Percentiles rank a stretch among this genome's conserved stretches.
Conservation (phyloP, 345 rosid species). For the Erysimum cheiranthoides region DNA sequence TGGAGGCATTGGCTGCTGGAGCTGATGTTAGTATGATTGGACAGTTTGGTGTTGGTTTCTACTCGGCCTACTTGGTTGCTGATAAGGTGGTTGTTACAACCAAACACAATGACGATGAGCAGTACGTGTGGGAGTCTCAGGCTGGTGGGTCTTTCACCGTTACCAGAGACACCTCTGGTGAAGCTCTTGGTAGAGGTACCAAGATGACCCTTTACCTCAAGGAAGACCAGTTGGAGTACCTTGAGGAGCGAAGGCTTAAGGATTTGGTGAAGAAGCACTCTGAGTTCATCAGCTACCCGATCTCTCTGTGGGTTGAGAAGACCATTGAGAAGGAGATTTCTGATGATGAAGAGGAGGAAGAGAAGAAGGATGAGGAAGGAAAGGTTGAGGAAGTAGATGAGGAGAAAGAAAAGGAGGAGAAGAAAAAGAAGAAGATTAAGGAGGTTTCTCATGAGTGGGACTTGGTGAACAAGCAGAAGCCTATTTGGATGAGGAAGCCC, state of each 20-base stretch:
- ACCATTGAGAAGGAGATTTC: slow-evolving; percentile 86
- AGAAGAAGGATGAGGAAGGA: slow-evolving; percentile 85
- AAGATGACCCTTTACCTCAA: slow-evolving; percentile 76
- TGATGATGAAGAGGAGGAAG: slow-evolving; percentile 89
- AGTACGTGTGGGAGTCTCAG: slow-evolving; percentile 92
- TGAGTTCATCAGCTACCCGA: slow-evolving; percentile 91
- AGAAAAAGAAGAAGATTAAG: slow-evolving; percentile 91
- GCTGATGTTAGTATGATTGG: slow-evolving; percentile 96
- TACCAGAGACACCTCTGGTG: slow-evolving; percentile 75
- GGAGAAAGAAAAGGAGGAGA: slow-evolving; percentile 73
- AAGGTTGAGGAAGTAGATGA: slow-evolving; percentile 85
- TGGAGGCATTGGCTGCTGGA: slow-evolving; percentile 91
- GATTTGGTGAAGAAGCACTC: slow-evolving; percentile 92
- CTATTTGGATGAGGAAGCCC: slow-evolving; percentile 96
- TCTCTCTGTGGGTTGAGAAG: slow-evolving; percentile 88
- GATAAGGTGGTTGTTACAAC: slow-evolving; percentile 84
- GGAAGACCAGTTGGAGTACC: slow-evolving; percentile 90
- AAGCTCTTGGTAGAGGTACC: slow-evolving; percentile 78
- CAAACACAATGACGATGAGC: slow-evolving; percentile 90
- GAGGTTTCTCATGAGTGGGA: slow-evolving; percentile 91
- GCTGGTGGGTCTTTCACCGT: slow-evolving; percentile 94
- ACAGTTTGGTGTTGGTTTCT: slow-evolving; percentile 90
- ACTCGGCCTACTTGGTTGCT: slow-evolving; percentile 84
- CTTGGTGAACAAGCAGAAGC: slow-evolving; percentile 90
- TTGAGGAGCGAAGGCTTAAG: slow-evolving; percentile 86